These are phyloP conservation scores for Tuber magnatum DNA, from an alignment of 495 filamentous ascomycete genomes.

Conservation along the genomic window DNA sequence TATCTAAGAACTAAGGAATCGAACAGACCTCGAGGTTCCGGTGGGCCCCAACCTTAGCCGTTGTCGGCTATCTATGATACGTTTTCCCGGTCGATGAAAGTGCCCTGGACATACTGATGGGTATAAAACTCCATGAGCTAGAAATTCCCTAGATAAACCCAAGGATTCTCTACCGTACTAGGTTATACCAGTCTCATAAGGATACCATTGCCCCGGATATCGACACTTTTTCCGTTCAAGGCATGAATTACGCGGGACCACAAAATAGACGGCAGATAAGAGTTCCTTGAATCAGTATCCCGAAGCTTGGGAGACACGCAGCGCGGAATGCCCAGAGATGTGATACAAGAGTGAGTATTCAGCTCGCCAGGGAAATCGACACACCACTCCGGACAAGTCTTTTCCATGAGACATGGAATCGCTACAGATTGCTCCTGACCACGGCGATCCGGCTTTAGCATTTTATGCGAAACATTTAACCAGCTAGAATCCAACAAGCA, in stretches of 20 bases:
- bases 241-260: neutral
- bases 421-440: neutral
- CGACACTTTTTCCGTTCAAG: neutral
- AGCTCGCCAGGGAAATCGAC: neutral
- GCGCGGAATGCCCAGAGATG: neutral
- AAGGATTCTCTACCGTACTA: neutral
- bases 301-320: neutral
- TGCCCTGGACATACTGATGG: neutral
- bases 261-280: neutral
- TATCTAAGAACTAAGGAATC: neutral
- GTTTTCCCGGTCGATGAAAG: neutral
- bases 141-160: neutral
- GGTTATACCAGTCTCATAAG: neutral
- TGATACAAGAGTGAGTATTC: neutral
- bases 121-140: neutral
- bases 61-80: neutral
- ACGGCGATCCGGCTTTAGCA: neutral
- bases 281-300: constrained; percentile 1
- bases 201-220: neutral
- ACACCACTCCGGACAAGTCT: neutral
- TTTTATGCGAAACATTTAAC: neutral
- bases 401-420: neutral
- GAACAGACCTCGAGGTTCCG: neutral
- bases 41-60: neutral
- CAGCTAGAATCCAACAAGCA: neutral